These are phyloP conservation scores for Hanseniaspora singularis DNA, from an alignment of 805 yeast genomes.

Conservation along the genomic window DNA sequence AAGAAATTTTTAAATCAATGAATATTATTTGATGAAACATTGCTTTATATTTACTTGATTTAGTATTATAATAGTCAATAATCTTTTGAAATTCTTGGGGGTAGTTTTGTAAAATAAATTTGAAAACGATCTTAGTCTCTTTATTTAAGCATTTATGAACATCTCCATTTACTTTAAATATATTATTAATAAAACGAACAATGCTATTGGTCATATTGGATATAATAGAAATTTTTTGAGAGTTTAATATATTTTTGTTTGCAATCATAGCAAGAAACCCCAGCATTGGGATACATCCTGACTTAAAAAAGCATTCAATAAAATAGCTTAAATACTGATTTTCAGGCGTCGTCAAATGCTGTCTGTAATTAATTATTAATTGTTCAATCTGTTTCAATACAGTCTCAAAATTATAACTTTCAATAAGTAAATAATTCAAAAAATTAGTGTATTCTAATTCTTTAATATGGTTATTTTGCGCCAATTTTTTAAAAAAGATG, in stretches of 20 bases:
- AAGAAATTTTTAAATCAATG: background rate
- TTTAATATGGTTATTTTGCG: too few species aligned
- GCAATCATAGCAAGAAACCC: background rate
- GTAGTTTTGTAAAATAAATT: background rate
- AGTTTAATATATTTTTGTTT: background rate
- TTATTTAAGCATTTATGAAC: background rate
- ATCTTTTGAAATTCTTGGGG: slow-evolving; percentile 11
- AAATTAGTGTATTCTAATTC: too few species aligned
- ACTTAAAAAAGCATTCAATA: background rate
- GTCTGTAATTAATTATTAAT: background rate
- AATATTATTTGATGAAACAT: background rate
- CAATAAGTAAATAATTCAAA: too few species aligned
- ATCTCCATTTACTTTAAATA: slow-evolving; percentile 2
- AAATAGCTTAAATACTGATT: background rate
- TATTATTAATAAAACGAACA: slow-evolving; percentile 8
- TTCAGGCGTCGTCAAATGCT: background rate
- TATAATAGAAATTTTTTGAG: background rate
- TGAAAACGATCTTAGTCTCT: background rate
- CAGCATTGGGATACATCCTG: slow-evolving; percentile 5
- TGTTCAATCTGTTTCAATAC: background rate
- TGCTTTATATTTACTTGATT: background rate
- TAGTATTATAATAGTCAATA: background rate
- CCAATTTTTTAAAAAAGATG: too few species aligned
- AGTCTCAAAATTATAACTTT: too few species aligned
- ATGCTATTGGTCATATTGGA: slow-evolving; percentile 3